These are phyloP conservation scores for Ogataea hybrid DNA, from an alignment of 1,139 yeast species.

Conservation along the genomic window DNA sequence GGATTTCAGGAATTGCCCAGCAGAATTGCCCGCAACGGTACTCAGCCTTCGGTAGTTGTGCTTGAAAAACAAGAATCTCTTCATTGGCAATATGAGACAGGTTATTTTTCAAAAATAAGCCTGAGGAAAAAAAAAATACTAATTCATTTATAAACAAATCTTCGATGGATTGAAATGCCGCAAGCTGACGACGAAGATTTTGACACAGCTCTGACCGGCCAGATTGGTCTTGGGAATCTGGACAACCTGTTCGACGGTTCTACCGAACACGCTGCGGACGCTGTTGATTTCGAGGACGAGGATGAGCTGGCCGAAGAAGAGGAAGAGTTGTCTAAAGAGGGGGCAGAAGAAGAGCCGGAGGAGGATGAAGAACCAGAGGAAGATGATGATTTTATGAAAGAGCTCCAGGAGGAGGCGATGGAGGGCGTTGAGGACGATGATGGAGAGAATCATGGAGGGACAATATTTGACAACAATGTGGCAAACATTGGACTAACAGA, in stretches of 20 bases:
- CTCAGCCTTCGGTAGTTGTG: not conserved
- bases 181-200: constrained; percentile 40
- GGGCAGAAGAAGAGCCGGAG: constrained; percentile 25
- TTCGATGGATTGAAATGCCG: constrained; percentile 7
- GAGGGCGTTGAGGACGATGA: constrained; percentile 37
- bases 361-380: constrained; percentile 32
- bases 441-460: constrained; percentile 45
- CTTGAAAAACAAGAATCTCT: not conserved
- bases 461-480: constrained; percentile 43
- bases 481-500: constrained; percentile 39
- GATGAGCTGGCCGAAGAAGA: constrained; percentile 93
- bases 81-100: not conserved
- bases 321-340: constrained; percentile 32
- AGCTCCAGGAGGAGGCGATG: constrained; percentile 36
- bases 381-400: constrained; percentile 39
- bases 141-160: not conserved
- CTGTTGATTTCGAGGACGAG: too few relatives aligned
- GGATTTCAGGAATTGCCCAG: not conserved
- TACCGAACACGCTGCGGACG: constrained; percentile 82
- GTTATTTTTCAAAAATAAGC: not conserved
- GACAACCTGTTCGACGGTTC: constrained; percentile 32
- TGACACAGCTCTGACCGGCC: constrained; percentile 34
- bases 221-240: constrained; percentile 28
- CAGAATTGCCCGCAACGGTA: not conserved
- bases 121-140: constrained; percentile 1